Evolutionary conservation across 1,284 basidiomycete genomes (phyloP).

Genomic region (Cerioporus squamosus): DNA sequence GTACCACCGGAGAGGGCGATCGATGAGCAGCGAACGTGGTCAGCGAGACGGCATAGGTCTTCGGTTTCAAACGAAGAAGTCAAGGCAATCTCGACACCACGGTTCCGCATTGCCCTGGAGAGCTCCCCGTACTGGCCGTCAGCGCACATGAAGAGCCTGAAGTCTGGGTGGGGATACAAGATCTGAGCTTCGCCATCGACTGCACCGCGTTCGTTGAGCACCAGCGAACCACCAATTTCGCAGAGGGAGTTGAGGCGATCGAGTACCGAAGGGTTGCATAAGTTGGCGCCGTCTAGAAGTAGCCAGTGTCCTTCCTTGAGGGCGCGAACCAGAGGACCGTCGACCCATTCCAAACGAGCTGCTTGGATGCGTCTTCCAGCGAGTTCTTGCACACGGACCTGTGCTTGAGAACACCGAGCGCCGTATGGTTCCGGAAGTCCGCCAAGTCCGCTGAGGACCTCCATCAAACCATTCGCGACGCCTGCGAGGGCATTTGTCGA

Average conservation of each 20-base stretch:
- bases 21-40: conserved; percentile 53
- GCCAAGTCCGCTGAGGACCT: conserved; percentile 7
- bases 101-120: conserved; percentile 97
- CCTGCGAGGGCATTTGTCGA: not conserved
- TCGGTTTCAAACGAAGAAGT: conserved; percentile 41
- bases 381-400: conserved; percentile 14
- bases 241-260: conserved; percentile 98
- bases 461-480: not conserved
- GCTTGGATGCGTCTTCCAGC: conserved; percentile 21
- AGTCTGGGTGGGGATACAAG: conserved; percentile 85
- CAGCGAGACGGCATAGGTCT: conserved; percentile 51
- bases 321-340: conserved; percentile 91
- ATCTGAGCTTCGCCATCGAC: conserved; percentile 79
- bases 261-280: conserved; percentile 94
- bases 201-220: conserved; percentile 89
- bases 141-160: conserved; percentile 94
- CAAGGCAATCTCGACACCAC: conserved; percentile 87
- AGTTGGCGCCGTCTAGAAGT: conserved; percentile 91
- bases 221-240: conserved; percentile 82
- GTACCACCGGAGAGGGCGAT: not conserved
- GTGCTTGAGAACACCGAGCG: conserved; percentile 6
- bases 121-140: conserved; percentile 93
- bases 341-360: conserved; percentile 92
- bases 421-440: conserved; percentile 6
- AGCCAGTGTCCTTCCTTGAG: conserved; percentile 91